Conservation (phyloP, 495 filamentous ascomycete genomes). For the Podospora didyma region DNA sequence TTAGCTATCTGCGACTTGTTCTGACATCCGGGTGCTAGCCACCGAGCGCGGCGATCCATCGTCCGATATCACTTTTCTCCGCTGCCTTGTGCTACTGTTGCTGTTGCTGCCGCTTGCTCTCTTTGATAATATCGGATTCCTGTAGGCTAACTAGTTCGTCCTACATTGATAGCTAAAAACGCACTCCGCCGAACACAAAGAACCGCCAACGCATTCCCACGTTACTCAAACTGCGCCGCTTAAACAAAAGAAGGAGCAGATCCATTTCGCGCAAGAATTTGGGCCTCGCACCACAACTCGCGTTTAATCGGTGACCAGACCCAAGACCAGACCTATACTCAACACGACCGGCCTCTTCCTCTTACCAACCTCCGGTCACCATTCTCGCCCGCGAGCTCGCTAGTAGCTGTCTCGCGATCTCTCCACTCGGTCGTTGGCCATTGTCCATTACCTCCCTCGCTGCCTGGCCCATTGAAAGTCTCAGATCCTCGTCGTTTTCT, state of each 20-base stretch:
- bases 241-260: background rate
- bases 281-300: background rate
- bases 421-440: too few relatives aligned
- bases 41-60: background rate
- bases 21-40: constrained; percentile 7
- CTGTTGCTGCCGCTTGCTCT: constrained; percentile 14
- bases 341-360: background rate
- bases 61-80: background rate
- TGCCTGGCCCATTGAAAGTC: too few relatives aligned
- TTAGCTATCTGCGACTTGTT: constrained; percentile 5
- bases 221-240: background rate
- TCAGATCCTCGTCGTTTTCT: background rate
- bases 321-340: background rate
- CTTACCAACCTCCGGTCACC: background rate
- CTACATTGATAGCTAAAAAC: background rate
- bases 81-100: constrained; percentile 3
- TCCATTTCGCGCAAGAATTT: background rate
- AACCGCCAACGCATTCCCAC: background rate
- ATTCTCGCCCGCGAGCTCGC: background rate
- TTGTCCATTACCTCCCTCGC: too few relatives aligned
- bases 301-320: background rate
- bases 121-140: background rate
- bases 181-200: constrained; percentile 13
- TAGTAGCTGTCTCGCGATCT: too few relatives aligned
- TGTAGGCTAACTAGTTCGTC: background rate